Evolutionary conservation across 352 stramenopile genomes (phyloP).

Genomic region (Globisporangium uncinulatum): DNA sequence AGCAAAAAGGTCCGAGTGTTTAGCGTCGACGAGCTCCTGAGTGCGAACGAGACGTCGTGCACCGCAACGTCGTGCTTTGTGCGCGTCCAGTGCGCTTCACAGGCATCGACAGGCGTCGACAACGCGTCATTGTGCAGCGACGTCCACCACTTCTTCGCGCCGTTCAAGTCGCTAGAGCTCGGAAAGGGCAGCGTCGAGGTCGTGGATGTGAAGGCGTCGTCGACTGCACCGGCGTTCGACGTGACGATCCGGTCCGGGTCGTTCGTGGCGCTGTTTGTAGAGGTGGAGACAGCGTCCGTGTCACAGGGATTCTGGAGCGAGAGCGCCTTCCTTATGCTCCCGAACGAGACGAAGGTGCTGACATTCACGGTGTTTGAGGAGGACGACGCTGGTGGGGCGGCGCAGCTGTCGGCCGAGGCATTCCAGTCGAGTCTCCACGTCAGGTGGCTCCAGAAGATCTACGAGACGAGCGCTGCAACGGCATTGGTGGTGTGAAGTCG

Average conservation of each 20-base stretch:
- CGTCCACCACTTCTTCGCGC: slow-evolving; percentile 57
- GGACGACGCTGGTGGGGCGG: slow-evolving; percentile 1
- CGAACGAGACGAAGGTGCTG: slow-evolving; percentile 44
- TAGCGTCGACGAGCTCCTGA: slow-evolving; percentile 23
- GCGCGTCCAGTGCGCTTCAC: slow-evolving; percentile 24
- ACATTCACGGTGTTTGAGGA: slow-evolving; percentile 29
- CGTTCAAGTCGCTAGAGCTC: slow-evolving; percentile 60
- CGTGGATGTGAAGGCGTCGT: slow-evolving; percentile 6
- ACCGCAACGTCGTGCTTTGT: slow-evolving; percentile 51
- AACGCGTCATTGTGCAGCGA: slow-evolving; percentile 26
- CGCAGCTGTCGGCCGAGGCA: slow-evolving; percentile 17
- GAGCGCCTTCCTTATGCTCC: slow-evolving; percentile 75
- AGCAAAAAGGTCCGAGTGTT: slow-evolving; percentile 29
- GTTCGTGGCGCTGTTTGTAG: slow-evolving; percentile 75
- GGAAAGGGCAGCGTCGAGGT: slow-evolving; percentile 25
- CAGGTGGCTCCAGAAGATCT: slow-evolving; percentile 75
- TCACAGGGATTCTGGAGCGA: slow-evolving; percentile 56
- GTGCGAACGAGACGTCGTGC: slow-evolving; percentile 32
- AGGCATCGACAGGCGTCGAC: slow-evolving; percentile 4
- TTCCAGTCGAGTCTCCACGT: slow-evolving; percentile 39
- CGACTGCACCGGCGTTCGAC: slow-evolving; percentile 16
- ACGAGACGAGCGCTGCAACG: slow-evolving; percentile 16
- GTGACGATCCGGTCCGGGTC: slow-evolving; percentile 42
- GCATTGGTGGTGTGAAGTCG: not conserved
- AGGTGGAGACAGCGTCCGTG: slow-evolving; percentile 34